phyloP scores from a whole-genome alignment of 2,329 filamentous ascomycete genomes.

The Fusarium sp. region DNA sequence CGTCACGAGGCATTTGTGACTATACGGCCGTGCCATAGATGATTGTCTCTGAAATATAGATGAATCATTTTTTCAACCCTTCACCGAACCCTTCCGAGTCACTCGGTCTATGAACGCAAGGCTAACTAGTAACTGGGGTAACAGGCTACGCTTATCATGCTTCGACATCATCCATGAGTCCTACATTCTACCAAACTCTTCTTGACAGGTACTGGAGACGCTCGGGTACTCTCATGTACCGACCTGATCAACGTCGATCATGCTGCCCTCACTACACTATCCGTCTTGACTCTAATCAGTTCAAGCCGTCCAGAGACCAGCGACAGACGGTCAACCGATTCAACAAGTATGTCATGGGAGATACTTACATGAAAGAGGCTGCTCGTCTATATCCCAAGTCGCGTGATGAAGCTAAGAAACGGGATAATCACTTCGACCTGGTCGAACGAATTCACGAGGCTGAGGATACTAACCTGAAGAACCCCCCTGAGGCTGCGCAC shows the following conservation, averaged over 20 bases:
- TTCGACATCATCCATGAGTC: constrained; percentile 68
- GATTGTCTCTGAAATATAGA: constrained; percentile 6
- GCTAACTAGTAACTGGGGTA: constrained; percentile 40
- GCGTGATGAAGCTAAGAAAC: constrained; percentile 71
- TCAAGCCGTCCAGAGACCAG: constrained; percentile 77
- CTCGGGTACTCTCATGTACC: constrained; percentile 77
- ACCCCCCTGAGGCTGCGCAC: constrained; percentile 73
- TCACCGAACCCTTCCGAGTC: constrained; percentile 1
- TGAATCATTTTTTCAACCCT: not conserved
- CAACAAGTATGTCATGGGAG: constrained; percentile 76
- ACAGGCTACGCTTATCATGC: constrained; percentile 81
- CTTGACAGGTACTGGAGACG: constrained; percentile 83
- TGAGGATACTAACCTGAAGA: constrained; percentile 66
- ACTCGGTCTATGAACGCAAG: constrained; percentile 8
- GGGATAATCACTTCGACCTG: constrained; percentile 76
- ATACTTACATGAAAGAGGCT: constrained; percentile 72
- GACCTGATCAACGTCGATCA: constrained; percentile 79
- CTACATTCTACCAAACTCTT: constrained; percentile 76
- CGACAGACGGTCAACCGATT: constrained; percentile 81
- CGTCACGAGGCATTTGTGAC: constrained; percentile 4
- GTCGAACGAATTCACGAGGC: constrained; percentile 75
- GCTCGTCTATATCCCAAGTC: constrained; percentile 73
- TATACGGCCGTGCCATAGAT: constrained; percentile 9
- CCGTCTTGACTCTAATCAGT: constrained; percentile 73
- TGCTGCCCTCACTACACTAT: constrained; percentile 95